Evolutionary conservation across 2,329 filamentous ascomycete species (phyloP), one percentile per base, ranked within the genome.

Genomic region (Fusarium tricinctum): DNA sequence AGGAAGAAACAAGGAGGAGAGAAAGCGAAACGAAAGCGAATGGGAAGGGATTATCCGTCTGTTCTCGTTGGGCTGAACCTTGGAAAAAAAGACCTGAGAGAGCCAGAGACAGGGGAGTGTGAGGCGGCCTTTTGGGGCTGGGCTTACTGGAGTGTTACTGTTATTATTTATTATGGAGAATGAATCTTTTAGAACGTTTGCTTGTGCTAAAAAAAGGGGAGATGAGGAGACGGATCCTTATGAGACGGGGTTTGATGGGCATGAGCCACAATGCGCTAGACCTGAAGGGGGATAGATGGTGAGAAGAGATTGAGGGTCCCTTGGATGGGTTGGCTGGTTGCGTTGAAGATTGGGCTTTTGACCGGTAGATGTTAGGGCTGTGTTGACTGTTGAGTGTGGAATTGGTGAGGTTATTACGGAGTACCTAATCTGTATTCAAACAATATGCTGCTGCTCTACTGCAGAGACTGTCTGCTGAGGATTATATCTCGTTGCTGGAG

Each of bases 21-120:
- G 52, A 44, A 51, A 60, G 58, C 58, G 64, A 56, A 59, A 62
- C 57, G 51, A 58, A 63, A 63, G 49, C 57, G 58, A 67, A 70
- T 54, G 58, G 63, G 58, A 71, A 65, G 64, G 65, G 68, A 70
- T 72, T 70, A 48, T 65, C 62, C 62, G 62, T 64, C 40, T 38
- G 52, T 54, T 65, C 46, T 68, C 19, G 52, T 52, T 65, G 66
- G 62, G 62, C 62, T 65, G 62, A 65, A 54, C 47, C 60, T 65
- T 63, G 58, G 58, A 47, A 48, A 39, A 50, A 46, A 50, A 54
- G 44, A 49, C 23, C 28, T 45, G 42, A 45, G 47, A 47, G 53
- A 63, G 49, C 48, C 35, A 57, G 47, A 59, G 45, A 46, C 66
- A 68, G 65, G 55, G 57, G 60, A 68, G 55, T 30, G 58, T 58